Percentiles rank a stretch among this genome's conserved stretches.
phyloP scores from a whole-genome alignment of 2,329 filamentous ascomycete species.

The Allantophomopsis cytisporea region DNA sequence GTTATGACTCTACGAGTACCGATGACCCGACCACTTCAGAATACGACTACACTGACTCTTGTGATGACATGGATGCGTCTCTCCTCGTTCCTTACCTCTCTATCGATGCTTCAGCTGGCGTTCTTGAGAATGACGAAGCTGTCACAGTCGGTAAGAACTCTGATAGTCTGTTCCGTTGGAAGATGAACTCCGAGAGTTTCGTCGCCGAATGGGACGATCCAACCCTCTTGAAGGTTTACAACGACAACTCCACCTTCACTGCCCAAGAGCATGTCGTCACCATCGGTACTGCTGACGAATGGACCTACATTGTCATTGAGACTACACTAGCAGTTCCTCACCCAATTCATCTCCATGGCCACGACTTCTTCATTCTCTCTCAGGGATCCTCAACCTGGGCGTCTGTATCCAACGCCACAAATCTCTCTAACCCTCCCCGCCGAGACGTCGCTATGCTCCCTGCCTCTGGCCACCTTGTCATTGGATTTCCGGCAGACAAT shows the following conservation, averaged over 20 bases:
- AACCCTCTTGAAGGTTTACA: constrained; percentile 22
- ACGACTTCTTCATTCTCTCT: constrained; percentile 31
- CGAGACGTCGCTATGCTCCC: constrained; percentile 35
- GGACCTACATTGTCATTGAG: constrained; percentile 17
- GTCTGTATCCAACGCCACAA: constrained; percentile 13
- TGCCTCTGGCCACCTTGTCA: constrained; percentile 15
- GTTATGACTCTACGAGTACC: constrained; percentile 30
- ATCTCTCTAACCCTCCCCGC: constrained; percentile 31
- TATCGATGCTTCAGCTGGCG: constrained; percentile 4
- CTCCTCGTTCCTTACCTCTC: constrained; percentile 10
- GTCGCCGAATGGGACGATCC: constrained; percentile 31
- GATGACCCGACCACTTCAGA: constrained; percentile 8
- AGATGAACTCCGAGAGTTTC: constrained; percentile 31
- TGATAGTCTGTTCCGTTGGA: constrained; percentile 28
- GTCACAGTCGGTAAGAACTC: constrained; percentile 10
- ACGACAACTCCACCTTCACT: constrained; percentile 11
- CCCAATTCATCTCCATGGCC: constrained; percentile 33
- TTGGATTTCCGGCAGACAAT: constrained; percentile 18
- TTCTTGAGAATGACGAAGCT: constrained; percentile 13
- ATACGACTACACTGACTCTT: constrained; percentile 6
- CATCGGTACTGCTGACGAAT: constrained; percentile 13
- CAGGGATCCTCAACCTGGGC: constrained; percentile 28
- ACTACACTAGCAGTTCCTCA: constrained; percentile 9
- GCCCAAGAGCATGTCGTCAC: constrained; percentile 10
- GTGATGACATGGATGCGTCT: constrained; percentile 10